Evolutionary conservation across 257 asterid genomes (phyloP).

Genomic region (Thymus mandschuricus): DNA sequence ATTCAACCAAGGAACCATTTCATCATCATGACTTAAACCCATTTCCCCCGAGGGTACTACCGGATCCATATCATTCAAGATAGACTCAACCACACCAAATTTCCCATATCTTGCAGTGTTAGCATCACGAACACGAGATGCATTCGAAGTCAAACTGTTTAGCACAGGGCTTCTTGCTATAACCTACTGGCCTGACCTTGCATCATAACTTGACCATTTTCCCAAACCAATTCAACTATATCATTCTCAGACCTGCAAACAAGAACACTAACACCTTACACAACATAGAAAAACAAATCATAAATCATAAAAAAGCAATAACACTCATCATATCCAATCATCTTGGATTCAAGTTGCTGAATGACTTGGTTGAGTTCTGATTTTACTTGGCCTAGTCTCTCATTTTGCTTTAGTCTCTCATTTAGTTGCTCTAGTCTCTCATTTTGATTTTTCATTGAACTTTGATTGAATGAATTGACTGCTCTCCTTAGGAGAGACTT

Average conservation of each 20-base stretch:
- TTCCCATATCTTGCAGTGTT: slow-evolving; percentile 50
- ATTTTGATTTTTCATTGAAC: too few species aligned
- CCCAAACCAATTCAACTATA: slow-evolving; percentile 78
- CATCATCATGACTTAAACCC: slow-evolving; percentile 69
- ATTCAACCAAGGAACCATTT: slow-evolving; percentile 77
- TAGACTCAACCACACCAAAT: slow-evolving; percentile 48
- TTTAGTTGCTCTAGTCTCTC: too few species aligned
- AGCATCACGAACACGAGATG: slow-evolving; percentile 42
- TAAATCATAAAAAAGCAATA: slow-evolving; percentile 1
- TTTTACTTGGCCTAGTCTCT: too few species aligned
- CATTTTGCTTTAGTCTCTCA: too few species aligned
- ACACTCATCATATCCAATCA: slow-evolving; percentile 20
- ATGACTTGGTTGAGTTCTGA: too few species aligned
- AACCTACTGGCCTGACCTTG: slow-evolving; percentile 71
- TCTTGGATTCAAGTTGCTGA: slow-evolving; percentile 10
- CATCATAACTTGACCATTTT: slow-evolving; percentile 77
- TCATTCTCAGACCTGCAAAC: slow-evolving; percentile 61
- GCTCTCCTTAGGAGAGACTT: too few species aligned
- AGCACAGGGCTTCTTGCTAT: slow-evolving; percentile 38
- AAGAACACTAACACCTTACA: slow-evolving; percentile 17
- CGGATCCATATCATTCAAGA: slow-evolving; percentile 50
- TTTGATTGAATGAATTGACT: too few species aligned
- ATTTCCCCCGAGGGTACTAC: slow-evolving; percentile 60
- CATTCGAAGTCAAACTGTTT: slow-evolving; percentile 31
- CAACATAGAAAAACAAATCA: background rate